Conservation (phyloP, 2,329 filamentous ascomycete species). For the Colletotrichum spinosum region DNA sequence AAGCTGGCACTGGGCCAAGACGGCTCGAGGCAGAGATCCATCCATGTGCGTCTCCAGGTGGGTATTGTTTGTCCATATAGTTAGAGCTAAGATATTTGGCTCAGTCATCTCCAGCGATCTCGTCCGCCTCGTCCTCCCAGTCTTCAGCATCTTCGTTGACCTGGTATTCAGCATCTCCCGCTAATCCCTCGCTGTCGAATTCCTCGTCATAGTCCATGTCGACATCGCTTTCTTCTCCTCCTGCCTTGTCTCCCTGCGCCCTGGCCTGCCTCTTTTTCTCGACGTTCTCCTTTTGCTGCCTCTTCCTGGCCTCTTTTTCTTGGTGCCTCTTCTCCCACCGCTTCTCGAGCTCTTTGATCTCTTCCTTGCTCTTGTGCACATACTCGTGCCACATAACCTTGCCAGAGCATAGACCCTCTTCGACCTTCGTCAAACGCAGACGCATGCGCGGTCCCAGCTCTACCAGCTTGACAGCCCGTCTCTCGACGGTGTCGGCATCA, state of each 20-base stretch:
- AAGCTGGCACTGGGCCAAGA: too few species aligned
- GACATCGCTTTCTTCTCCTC: slow-evolving; percentile 51
- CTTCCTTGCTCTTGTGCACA: slow-evolving; percentile 83
- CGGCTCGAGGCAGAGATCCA: too few species aligned
- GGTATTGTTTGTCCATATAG: slow-evolving; percentile 24
- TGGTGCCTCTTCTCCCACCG: slow-evolving; percentile 82
- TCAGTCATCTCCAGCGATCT: slow-evolving; percentile 47
- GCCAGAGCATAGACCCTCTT: slow-evolving; percentile 90
- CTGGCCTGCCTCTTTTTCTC: slow-evolving; percentile 80
- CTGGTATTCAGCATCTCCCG: slow-evolving; percentile 61
- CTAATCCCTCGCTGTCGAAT: slow-evolving; percentile 64
- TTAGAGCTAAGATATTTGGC: background rate
- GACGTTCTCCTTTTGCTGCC: slow-evolving; percentile 89
- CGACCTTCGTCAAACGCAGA: slow-evolving; percentile 91
- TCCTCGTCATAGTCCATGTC: slow-evolving; percentile 59
- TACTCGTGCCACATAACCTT: slow-evolving; percentile 99
- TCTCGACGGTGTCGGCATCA: slow-evolving; percentile 74
- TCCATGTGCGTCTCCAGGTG: background rate
- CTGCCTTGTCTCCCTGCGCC: slow-evolving; percentile 49
- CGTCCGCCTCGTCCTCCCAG: slow-evolving; percentile 64
- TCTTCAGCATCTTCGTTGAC: slow-evolving; percentile 62
- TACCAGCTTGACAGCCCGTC: slow-evolving; percentile 88
- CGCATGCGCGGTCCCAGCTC: slow-evolving; percentile 93
- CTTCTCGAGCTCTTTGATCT: slow-evolving; percentile 83
- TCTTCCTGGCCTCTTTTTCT: slow-evolving; percentile 85